Evolutionary conservation across 441 rosid genomes (phyloP).

Genomic region (Eruca vesicaria): DNA sequence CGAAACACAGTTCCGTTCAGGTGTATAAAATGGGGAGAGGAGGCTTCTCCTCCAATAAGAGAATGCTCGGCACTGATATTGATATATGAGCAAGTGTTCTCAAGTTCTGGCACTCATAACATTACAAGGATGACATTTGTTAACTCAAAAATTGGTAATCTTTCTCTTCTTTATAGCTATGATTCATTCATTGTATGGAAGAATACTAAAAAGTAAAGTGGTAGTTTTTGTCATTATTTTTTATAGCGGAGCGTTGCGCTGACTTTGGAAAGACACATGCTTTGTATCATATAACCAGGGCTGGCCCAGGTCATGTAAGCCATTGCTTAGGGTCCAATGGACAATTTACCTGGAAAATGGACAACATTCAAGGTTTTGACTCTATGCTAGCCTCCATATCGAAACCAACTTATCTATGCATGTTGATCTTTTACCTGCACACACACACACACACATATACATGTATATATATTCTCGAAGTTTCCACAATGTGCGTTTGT

Average conservation of each 20-base stretch:
- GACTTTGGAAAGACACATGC: constrained; percentile 76
- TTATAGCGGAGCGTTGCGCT: constrained; percentile 77
- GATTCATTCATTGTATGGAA: not conserved
- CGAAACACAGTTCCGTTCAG: constrained; percentile 22
- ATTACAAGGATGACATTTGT: constrained; percentile 80
- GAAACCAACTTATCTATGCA: not conserved
- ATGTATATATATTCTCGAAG: too few species aligned
- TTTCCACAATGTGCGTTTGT: too few species aligned
- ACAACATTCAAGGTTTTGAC: constrained; percentile 59
- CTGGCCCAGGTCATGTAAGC: too few species aligned
- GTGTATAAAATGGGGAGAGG: constrained; percentile 90
- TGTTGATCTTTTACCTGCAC: not conserved
- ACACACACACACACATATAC: not conserved
- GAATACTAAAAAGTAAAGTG: not conserved
- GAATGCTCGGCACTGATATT: constrained; percentile 75
- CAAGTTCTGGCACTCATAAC: constrained; percentile 73
- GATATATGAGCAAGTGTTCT: constrained; percentile 86
- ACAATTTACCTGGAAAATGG: constrained; percentile 82
- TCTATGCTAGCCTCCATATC: not conserved
- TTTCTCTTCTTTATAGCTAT: not conserved
- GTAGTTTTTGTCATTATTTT: not conserved
- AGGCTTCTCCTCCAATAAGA: constrained; percentile 75
- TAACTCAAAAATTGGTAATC: constrained; percentile 89
- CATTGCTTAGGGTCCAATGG: too few species aligned
- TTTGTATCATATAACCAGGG: constrained; percentile 48